Evolutionary conservation across 2,329 filamentous ascomycete genomes (phyloP).

Genomic region (Whalleya microplaca): DNA sequence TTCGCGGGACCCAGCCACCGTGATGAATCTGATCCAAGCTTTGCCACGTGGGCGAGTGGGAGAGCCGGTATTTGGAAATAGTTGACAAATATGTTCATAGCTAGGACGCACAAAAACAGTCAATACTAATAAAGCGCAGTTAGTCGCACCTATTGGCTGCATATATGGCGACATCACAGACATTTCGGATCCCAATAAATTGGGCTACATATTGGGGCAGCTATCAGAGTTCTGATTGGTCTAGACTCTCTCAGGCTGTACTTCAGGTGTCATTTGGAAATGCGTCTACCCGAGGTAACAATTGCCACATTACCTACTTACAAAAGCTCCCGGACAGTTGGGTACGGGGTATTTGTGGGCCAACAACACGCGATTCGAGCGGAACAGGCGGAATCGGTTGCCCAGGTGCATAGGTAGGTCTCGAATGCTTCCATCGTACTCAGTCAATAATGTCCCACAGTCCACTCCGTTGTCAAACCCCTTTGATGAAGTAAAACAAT

Average conservation of each 20-base stretch:
- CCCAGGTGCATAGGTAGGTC: slow-evolving; percentile 3
- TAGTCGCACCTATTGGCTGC: slow-evolving; percentile 32
- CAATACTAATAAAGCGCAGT: slow-evolving; percentile 26
- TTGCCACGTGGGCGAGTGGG: slow-evolving; percentile 28
- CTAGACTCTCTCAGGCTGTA: slow-evolving; percentile 29
- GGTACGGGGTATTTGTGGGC: slow-evolving; percentile 11
- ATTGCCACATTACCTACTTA: slow-evolving; percentile 19
- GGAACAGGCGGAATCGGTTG: slow-evolving; percentile 12
- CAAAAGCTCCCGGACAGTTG: slow-evolving; percentile 11
- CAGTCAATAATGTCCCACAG: background rate
- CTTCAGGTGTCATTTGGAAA: slow-evolving; percentile 30
- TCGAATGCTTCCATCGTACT: background rate
- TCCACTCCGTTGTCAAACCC: background rate
- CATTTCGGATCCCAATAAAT: slow-evolving; percentile 26
- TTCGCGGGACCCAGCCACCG: slow-evolving; percentile 4
- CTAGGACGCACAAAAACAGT: slow-evolving; percentile 22
- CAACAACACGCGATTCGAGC: background rate
- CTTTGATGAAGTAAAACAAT: background rate
- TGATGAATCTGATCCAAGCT: slow-evolving; percentile 19
- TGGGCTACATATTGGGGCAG: slow-evolving; percentile 24
- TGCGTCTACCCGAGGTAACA: slow-evolving; percentile 32
- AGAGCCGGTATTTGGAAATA: slow-evolving; percentile 17
- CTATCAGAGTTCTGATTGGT: slow-evolving; percentile 23
- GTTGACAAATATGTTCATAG: slow-evolving; percentile 29
- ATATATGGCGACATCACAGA: slow-evolving; percentile 30